Percentiles rank a stretch among this genome's conserved stretches.
These are phyloP conservation scores for Rosa hybrid DNA, from an alignment of 331 rosid species.

Conservation along the genomic window DNA sequence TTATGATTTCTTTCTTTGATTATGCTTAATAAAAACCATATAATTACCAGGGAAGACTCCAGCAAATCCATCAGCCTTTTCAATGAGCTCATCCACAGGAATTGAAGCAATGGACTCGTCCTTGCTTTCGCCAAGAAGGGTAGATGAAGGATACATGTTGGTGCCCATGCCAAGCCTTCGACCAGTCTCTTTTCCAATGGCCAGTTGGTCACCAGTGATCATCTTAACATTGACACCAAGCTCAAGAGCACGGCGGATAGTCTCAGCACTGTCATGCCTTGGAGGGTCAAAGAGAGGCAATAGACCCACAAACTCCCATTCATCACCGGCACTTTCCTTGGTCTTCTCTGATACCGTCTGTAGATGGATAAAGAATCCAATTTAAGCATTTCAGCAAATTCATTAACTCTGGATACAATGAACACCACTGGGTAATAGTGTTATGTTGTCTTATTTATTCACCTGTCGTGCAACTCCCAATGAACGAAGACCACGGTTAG, in stretches of 20 bases:
- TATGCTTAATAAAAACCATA: not conserved
- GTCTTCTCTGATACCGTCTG: conserved; percentile 67
- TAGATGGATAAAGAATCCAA: conserved; percentile 2
- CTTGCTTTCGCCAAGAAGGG: conserved; percentile 69
- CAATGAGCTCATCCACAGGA: conserved; percentile 79
- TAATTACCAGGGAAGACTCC: conserved; percentile 92
- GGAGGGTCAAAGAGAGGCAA: conserved; percentile 95
- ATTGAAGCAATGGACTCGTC: conserved; percentile 54
- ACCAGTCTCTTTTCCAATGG: conserved; percentile 93
- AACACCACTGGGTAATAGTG: not conserved
- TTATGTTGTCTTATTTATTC: conserved; percentile 21
- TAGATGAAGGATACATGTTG: conserved; percentile 94
- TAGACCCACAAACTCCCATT: conserved; percentile 83
- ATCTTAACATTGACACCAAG: conserved; percentile 91
- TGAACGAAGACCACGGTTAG: conserved; percentile 82
- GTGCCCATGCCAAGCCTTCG: conserved; percentile 98
- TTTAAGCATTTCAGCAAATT: conserved; percentile 8
- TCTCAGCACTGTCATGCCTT: conserved; percentile 93
- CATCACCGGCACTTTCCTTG: conserved; percentile 67
- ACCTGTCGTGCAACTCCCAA: conserved; percentile 80
- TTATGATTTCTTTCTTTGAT: not conserved
- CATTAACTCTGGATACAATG: not conserved
- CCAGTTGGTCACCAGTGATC: conserved; percentile 98
- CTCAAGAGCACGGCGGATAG: conserved; percentile 82
- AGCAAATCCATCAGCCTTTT: conserved; percentile 92